Percentiles rank a stretch among this genome's conserved stretches.
Conservation (phyloP, 176 grass and related monocot species). For the Ananas comosus region DNA sequence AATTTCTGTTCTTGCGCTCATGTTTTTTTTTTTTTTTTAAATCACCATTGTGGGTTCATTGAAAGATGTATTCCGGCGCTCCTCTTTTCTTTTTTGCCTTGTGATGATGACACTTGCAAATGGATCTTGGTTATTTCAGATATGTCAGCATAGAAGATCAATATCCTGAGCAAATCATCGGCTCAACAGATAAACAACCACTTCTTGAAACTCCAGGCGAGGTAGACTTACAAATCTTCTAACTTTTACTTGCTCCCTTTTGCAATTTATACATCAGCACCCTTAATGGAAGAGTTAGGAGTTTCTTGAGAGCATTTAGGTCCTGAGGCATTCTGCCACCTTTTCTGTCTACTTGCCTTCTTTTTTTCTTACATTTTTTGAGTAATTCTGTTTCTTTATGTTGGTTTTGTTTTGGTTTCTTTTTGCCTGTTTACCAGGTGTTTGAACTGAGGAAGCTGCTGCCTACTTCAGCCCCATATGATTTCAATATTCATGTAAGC, state of each 20-base stretch:
- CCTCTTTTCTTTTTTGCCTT: neutral
- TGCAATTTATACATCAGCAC: neutral
- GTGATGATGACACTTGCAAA: neutral
- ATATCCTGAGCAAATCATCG: slow-evolving; percentile 49
- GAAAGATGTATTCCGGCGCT: no score
- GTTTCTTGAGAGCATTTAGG: no score
- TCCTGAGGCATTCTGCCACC: neutral
- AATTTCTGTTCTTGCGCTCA: neutral
- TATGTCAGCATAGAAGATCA: slow-evolving; percentile 41
- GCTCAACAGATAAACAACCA: slow-evolving; percentile 75
- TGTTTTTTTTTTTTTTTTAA: neutral
- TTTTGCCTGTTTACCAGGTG: slow-evolving; percentile 46
- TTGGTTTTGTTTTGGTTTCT: slow-evolving; percentile 15
- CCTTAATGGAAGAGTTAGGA: neutral
- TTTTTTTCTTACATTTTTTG: neutral
- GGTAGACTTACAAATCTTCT: slow-evolving; percentile 28
- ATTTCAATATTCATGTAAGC: slow-evolving; percentile 99
- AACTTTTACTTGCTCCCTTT: neutral
- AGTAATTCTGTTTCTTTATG: neutral
- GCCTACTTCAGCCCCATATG: slow-evolving; percentile 76
- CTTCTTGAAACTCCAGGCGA: slow-evolving; percentile 96
- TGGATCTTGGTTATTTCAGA: slow-evolving; percentile 29
- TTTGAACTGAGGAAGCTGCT: slow-evolving; percentile 93
- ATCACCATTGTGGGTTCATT: no score
- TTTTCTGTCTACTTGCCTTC: neutral